Percentiles rank a stretch among this genome's conserved stretches.
These are phyloP conservation scores for Fusarium verticillioides DNA, from an alignment of 2,329 filamentous ascomycete genomes.

Conservation along the genomic window DNA sequence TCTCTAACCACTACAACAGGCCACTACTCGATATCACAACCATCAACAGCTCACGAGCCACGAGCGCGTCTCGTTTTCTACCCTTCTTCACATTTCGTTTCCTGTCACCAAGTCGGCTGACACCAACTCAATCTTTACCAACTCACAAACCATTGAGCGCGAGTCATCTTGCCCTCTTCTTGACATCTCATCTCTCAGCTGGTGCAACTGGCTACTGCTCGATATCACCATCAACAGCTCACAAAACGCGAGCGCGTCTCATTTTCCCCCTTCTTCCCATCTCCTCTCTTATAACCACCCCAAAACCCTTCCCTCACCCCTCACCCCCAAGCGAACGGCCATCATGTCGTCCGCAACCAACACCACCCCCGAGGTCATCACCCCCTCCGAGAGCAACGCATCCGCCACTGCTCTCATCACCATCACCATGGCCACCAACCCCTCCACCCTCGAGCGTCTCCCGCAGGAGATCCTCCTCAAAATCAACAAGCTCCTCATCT, in stretches of 20 bases:
- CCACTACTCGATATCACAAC: too few species aligned
- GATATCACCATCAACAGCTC: neutral
- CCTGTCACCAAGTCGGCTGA: neutral
- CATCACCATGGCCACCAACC: neutral
- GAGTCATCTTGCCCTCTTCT: neutral
- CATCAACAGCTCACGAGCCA: too few species aligned
- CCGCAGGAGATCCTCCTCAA: neutral
- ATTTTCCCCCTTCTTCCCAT: neutral
- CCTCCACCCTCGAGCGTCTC: neutral
- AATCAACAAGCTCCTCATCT: neutral
- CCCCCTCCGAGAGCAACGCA: rapidly evolving
- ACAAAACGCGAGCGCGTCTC: neutral
- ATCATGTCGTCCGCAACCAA: neutral
- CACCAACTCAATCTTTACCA: rapidly evolving
- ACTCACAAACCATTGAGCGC: neutral
- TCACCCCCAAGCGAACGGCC: neutral
- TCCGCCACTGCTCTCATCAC: neutral
- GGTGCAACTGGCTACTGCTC: neutral
- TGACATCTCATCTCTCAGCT: neutral
- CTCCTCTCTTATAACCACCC: neutral
- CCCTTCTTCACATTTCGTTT: neutral
- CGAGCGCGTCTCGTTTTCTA: neutral
- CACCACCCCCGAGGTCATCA: neutral
- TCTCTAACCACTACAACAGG: too few species aligned
- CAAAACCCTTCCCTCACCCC: rapidly evolving